Evolutionary conservation across 2,329 filamentous ascomycete genomes (phyloP).

Genomic region (Fusarium sacchari): DNA sequence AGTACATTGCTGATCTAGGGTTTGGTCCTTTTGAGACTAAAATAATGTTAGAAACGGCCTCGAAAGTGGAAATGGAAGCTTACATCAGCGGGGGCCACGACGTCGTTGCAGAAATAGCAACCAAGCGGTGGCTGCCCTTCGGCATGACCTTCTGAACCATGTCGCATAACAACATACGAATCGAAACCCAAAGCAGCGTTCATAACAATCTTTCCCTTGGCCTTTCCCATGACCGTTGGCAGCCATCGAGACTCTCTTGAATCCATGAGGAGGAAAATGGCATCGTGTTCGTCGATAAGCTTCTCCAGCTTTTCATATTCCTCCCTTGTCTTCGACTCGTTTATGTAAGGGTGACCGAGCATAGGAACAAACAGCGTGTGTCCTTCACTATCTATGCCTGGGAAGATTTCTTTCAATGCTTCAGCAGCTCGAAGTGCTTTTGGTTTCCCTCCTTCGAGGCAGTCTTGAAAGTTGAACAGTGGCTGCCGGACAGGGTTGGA

Average conservation of each 20-base stretch:
- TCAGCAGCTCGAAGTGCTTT: slow-evolving; percentile 87
- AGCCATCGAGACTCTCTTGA: slow-evolving; percentile 95
- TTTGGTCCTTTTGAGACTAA: slow-evolving; percentile 92
- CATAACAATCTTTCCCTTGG: slow-evolving; percentile 92
- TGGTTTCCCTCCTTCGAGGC: slow-evolving; percentile 81
- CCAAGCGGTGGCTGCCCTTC: slow-evolving; percentile 76
- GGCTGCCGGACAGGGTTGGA: slow-evolving; percentile 97
- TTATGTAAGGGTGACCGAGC: slow-evolving; percentile 87
- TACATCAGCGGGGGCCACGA: slow-evolving; percentile 92
- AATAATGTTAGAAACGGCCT: slow-evolving; percentile 1
- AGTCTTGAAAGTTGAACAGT: slow-evolving; percentile 90
- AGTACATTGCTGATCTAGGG: slow-evolving; percentile 97
- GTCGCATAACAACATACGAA: slow-evolving; percentile 96
- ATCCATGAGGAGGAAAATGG: slow-evolving; percentile 96
- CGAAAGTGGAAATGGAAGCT: slow-evolving; percentile 53
- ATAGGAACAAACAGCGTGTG: slow-evolving; percentile 90
- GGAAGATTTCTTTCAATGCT: slow-evolving; percentile 86
- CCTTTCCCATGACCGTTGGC: slow-evolving; percentile 95
- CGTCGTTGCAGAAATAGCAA: slow-evolving; percentile 99
- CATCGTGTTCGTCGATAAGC: slow-evolving; percentile 87
- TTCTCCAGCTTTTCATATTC: slow-evolving; percentile 81
- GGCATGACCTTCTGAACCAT: slow-evolving; percentile 73
- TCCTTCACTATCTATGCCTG: slow-evolving; percentile 84
- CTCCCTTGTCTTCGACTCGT: slow-evolving; percentile 73
- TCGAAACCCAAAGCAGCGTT: slow-evolving; percentile 97